Evolutionary conservation across 2,329 filamentous ascomycete genomes (phyloP).

Genomic region (Diaporthe longicolla): DNA sequence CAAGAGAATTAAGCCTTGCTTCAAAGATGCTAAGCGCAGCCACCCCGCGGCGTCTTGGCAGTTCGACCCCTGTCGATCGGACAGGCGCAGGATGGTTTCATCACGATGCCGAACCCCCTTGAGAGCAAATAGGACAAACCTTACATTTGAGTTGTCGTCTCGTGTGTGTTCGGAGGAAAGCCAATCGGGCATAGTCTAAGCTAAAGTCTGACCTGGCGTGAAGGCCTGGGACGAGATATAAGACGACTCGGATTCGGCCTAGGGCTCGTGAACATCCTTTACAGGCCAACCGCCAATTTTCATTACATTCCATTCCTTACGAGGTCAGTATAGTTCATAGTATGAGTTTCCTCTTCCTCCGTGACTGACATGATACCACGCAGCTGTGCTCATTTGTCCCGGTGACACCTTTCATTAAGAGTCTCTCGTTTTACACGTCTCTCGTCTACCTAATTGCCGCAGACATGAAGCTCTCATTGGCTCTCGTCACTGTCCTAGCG

Average conservation of each 20-base stretch:
- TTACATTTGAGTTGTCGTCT: conserved; percentile 15
- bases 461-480: conserved; percentile 32
- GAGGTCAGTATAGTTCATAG: background rate
- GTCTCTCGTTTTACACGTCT: background rate
- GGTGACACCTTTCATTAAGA: background rate
- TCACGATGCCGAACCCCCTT: conserved; percentile 21
- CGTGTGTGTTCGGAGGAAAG: conserved; percentile 32
- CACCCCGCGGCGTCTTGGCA: conserved; percentile 28
- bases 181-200: conserved; percentile 16
- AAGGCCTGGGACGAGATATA: conserved; percentile 16
- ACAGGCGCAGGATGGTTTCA: conserved; percentile 25
- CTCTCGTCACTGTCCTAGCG: conserved; percentile 33
- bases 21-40: conserved; percentile 33
- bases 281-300: no score
- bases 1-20: conserved; percentile 23
- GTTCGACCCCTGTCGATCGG: conserved; percentile 22
- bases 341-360: background rate
- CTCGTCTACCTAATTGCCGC: background rate
- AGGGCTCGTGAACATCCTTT: background rate
- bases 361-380: background rate
- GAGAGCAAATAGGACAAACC: conserved; percentile 6
- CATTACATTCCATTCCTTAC: conserved; percentile 9
- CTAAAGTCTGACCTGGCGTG: background rate
- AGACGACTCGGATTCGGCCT: conserved; percentile 17
- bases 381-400: conserved; percentile 36